Conservation (phyloP, 192 early-diverging fungal genomes). For the Coemansia sp. region DNA sequence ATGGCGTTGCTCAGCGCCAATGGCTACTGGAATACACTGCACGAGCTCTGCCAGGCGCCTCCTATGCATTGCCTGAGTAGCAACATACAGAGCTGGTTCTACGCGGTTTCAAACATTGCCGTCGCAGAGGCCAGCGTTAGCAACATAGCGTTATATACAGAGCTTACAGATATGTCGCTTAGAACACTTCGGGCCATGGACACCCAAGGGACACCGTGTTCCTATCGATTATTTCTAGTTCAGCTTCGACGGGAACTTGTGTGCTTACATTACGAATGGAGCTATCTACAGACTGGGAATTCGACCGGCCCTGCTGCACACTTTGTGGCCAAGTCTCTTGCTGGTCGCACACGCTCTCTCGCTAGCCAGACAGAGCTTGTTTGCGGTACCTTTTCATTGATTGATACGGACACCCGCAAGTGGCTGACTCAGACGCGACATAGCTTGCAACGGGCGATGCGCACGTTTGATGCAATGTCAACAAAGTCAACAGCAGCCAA, state of each 20-base stretch:
- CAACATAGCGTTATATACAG: slow-evolving; percentile 9
- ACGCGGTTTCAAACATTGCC: slow-evolving; percentile 17
- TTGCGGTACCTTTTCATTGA: background rate
- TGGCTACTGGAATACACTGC: slow-evolving; percentile 21
- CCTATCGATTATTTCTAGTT: slow-evolving; percentile 30
- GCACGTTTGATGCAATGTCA: background rate
- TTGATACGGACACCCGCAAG: background rate
- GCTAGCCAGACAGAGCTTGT: slow-evolving; percentile 14
- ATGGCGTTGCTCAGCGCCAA: slow-evolving; percentile 21
- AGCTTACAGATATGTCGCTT: slow-evolving; percentile 14
- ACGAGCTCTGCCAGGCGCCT: slow-evolving; percentile 18
- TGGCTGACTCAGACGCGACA: background rate
- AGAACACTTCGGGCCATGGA: slow-evolving; percentile 20
- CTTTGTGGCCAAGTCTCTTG: slow-evolving; percentile 14
- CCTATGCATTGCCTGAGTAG: slow-evolving; percentile 15
- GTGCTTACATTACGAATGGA: slow-evolving; percentile 17
- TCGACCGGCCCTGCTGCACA: slow-evolving; percentile 9
- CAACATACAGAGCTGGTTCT: slow-evolving; percentile 20
- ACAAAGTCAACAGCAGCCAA: background rate
- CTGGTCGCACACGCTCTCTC: slow-evolving; percentile 9
- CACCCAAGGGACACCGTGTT: slow-evolving; percentile 8
- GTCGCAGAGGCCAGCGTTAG: slow-evolving; percentile 22
- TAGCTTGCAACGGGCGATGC: background rate
- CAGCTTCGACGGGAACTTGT: slow-evolving; percentile 35
- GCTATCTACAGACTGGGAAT: background rate